Conservation (phyloP, 805 yeast species). For the Saccharomyces jurei region DNA sequence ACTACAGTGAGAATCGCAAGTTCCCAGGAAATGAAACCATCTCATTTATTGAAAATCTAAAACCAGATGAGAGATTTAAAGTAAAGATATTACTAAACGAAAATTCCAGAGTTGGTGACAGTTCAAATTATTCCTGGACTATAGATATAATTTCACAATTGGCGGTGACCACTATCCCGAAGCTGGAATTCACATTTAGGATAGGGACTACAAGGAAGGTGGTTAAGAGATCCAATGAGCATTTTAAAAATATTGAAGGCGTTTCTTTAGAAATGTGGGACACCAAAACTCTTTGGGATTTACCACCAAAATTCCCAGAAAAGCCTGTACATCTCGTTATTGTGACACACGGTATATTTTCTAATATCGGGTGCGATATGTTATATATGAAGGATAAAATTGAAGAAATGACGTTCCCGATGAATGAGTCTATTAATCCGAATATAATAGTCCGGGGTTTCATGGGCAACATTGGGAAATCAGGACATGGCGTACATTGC, state of each 20-base stretch:
- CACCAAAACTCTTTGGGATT: constrained; percentile 69
- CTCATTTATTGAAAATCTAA: constrained; percentile 45
- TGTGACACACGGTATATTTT: constrained; percentile 85
- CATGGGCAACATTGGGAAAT: constrained; percentile 75
- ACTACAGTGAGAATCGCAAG: constrained; percentile 45
- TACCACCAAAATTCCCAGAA: constrained; percentile 44
- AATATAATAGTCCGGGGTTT: constrained; percentile 78
- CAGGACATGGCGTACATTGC: constrained; percentile 81
- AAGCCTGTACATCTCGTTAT: constrained; percentile 75
- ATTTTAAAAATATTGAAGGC: constrained; percentile 1
- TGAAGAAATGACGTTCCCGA: constrained; percentile 34
- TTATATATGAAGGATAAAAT: constrained; percentile 74
- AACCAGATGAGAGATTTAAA: constrained; percentile 64
- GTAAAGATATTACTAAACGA: constrained; percentile 45
- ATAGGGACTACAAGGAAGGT: constrained; percentile 40
- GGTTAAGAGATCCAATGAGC: neutral
- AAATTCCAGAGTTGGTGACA: constrained; percentile 25
- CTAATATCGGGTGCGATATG: constrained; percentile 88
- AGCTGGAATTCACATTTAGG: constrained; percentile 56
- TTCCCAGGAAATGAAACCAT: constrained; percentile 33
- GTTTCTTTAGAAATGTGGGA: constrained; percentile 35
- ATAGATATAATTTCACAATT: constrained; percentile 78
- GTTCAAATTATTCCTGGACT: constrained; percentile 53
- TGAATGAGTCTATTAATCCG: constrained; percentile 21
- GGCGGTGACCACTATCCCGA: constrained; percentile 60